Base-by-base conservation (phyloP, 306 rosid species). In the Mimosa pudica region DNA sequence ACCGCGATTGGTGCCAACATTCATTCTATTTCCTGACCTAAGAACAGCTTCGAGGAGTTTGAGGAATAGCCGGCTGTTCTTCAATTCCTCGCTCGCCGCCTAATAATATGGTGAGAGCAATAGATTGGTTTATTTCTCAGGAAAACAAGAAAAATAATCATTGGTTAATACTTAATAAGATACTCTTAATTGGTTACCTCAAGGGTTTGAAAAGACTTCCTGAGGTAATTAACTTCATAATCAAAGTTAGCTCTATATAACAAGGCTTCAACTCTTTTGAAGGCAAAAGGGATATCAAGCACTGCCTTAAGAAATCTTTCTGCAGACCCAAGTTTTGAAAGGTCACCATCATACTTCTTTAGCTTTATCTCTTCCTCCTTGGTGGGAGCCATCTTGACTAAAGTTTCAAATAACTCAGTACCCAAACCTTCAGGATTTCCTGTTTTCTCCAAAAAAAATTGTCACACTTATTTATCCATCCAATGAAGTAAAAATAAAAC, bases 301-400 rank as follows among this genome's bases (percentile, higher is more conserved):
- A 93, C 88, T 48, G 92, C 84, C 84, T 90, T 93, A 36, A 95
- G 93, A 89, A 95, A 93, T 66, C 98, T 91, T 85, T 95, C 99
- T 3, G 99, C 99, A 52, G 99, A 86, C 10, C 99, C 99, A 60
- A 95, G 89, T 84, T 89, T 95, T 78, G 96, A 86, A 71, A 80
- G 74, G 47, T 91, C 96, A 54, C 98, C 96, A 51, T 85, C 73
- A 74, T 91, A 91, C 54, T 82, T 88, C 78, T 86, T 87, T 42
- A 95, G 97, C 80, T 93, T 95, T 65, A 95, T 93, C 86, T 95
- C 99, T 79, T 95, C 99, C 86, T 95, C 99, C 84, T 95, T 95
- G 46, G 99, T 95, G 51, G 97, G 99, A 82, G 99, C 98, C 99
- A 95, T 95, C 93, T 95, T 95, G 20, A 95, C 98, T 30, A 95